These are phyloP conservation scores for Wallacemonas rigidus DNA, from an alignment of 208 protist species.

Conservation along the genomic window DNA sequence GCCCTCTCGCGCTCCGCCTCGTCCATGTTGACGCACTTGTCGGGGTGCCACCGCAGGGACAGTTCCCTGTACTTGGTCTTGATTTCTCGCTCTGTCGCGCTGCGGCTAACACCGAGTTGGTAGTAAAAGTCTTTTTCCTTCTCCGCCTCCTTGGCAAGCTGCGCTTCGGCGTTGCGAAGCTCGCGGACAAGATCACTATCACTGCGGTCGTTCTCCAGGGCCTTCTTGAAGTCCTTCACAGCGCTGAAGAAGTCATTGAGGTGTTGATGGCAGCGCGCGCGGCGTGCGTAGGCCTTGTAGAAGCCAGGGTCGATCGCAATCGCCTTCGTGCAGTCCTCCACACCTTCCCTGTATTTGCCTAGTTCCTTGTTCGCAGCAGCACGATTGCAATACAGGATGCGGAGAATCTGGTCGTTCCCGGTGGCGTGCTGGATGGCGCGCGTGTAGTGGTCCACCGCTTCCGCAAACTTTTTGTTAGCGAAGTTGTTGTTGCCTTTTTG, in stretches of 20 bases:
- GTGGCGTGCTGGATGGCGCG: conserved; percentile 60
- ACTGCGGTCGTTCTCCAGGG: conserved; percentile 65
- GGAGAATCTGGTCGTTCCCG: conserved; percentile 81
- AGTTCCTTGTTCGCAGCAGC: conserved; percentile 91
- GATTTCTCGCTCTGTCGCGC: conserved; percentile 74
- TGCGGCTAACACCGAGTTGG: conserved; percentile 75
- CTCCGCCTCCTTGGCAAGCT: conserved; percentile 75
- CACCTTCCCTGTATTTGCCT: conserved; percentile 77
- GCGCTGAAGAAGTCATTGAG: conserved; percentile 82
- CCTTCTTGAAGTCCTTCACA: conserved; percentile 85
- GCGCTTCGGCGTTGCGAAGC: conserved; percentile 68
- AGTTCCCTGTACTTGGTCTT: conserved; percentile 89
- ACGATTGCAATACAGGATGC: conserved; percentile 92
- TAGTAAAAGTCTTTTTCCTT: conserved; percentile 90
- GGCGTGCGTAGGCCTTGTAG: conserved; percentile 89
- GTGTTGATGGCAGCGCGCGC: conserved; percentile 82
- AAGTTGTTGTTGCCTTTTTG: conserved; percentile 88
- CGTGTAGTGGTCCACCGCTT: conserved; percentile 79
- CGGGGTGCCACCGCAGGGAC: conserved; percentile 89
- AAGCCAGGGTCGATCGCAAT: conserved; percentile 83
- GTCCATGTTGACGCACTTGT: conserved; percentile 82
- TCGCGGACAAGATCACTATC: conserved; percentile 75
- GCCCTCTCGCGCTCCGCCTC: conserved; percentile 68
- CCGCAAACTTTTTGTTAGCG: conserved; percentile 73
- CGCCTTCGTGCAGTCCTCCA: conserved; percentile 90